Evolutionary conservation across 2,329 filamentous ascomycete genomes (phyloP).

Genomic region (Fusarium algeriense): DNA sequence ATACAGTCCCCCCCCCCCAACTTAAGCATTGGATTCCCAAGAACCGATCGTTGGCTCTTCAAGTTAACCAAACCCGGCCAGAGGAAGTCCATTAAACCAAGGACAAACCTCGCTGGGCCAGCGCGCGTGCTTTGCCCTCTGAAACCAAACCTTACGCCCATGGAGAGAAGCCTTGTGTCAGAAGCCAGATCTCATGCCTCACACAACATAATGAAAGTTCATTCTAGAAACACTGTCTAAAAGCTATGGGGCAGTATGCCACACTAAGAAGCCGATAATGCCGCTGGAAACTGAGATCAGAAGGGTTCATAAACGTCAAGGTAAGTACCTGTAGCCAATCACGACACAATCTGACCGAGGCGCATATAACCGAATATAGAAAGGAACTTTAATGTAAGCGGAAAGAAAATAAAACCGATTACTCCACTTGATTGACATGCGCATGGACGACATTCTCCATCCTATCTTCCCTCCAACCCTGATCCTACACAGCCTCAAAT

Average conservation of each 20-base stretch:
- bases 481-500: slow-evolving; percentile 23
- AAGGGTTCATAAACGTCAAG: not conserved
- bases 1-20: too few relatives aligned
- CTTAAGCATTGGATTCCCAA: too few relatives aligned
- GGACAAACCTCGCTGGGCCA: too few relatives aligned
- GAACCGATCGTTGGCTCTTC: too few relatives aligned
- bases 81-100: too few relatives aligned
- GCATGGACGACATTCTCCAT: slow-evolving; percentile 7
- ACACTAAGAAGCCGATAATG: not conserved
- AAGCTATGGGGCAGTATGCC: not conserved
- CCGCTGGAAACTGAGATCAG: not conserved
- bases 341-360: not conserved
- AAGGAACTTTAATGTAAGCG: slow-evolving; percentile 9
- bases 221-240: not conserved
- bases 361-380: slow-evolving; percentile 2
- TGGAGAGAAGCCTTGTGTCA: too few relatives aligned
- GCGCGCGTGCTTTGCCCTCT: too few relatives aligned
- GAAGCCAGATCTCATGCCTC: not conserved
- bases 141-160: too few relatives aligned
- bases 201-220: not conserved
- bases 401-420: slow-evolving; percentile 3
- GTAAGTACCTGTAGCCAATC: not conserved
- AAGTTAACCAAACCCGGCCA: too few relatives aligned
- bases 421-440: slow-evolving; percentile 3
- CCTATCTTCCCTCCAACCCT: slow-evolving; percentile 9